phyloP scores from a whole-genome alignment of 306 rosid species.

The Vachellia pachyceras region DNA sequence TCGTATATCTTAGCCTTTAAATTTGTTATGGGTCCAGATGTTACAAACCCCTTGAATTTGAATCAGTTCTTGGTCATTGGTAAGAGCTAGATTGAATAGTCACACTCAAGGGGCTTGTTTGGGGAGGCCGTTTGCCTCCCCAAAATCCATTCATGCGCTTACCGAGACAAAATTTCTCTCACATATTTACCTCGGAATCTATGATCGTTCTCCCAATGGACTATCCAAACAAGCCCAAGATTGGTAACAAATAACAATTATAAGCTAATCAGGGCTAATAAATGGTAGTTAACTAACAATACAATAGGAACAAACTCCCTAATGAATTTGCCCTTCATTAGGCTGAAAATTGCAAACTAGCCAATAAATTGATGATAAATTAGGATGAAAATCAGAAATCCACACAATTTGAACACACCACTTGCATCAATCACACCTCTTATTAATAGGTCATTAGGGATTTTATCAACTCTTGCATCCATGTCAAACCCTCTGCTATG shows the following conservation, averaged over 20 bases:
- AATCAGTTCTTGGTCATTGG: constrained; percentile 16
- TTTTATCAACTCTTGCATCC: neutral
- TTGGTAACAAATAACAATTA: neutral
- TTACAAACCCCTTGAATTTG: neutral
- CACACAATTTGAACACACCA: neutral
- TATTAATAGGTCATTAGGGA: neutral
- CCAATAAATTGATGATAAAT: neutral
- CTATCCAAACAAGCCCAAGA: too few relatives aligned
- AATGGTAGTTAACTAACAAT: neutral
- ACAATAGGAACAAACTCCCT: neutral
- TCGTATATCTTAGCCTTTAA: neutral
- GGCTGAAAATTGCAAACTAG: neutral
- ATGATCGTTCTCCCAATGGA: too few relatives aligned
- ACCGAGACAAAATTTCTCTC: too few relatives aligned
- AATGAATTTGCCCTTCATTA: neutral
- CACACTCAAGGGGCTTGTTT: too few relatives aligned
- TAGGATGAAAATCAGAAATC: neutral
- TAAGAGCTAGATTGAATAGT: constrained; percentile 11
- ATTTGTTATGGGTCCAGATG: neutral
- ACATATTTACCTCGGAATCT: too few relatives aligned
- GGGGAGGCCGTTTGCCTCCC: too few relatives aligned
- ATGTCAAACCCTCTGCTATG: neutral
- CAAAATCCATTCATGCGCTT: too few relatives aligned
- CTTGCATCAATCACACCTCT: neutral
- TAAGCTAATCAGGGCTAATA: neutral